Conservation (phyloP, 345 rosid genomes). For the Heritiera fomes region DNA sequence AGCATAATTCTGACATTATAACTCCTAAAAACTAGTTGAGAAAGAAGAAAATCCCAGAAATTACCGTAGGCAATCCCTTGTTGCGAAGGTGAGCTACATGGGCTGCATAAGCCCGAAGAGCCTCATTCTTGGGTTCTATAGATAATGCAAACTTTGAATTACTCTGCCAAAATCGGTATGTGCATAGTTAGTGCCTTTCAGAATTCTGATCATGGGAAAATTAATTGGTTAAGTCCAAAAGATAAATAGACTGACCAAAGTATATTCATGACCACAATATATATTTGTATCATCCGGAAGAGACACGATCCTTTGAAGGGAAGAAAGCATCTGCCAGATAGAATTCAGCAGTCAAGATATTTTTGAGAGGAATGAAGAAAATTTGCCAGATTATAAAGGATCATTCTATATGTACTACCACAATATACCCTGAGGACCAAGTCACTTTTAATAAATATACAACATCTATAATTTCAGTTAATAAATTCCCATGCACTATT, state of each 20-base stretch:
- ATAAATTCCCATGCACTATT: no score
- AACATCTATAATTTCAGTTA: no score
- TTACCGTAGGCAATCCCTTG: constrained; percentile 87
- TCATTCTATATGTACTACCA: neutral
- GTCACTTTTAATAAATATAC: no score
- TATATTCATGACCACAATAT: constrained; percentile 92
- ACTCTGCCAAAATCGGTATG: constrained; percentile 47
- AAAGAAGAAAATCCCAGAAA: constrained; percentile 12
- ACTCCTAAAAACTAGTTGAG: neutral
- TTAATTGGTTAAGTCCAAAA: neutral
- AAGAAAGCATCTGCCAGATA: constrained; percentile 75
- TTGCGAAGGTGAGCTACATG: constrained; percentile 72
- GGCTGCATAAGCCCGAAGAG: constrained; percentile 78
- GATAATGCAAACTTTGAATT: constrained; percentile 91
- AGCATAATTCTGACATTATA: neutral
- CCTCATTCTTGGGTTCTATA: constrained; percentile 86
- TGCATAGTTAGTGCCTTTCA: constrained; percentile 18
- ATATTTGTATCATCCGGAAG: constrained; percentile 85
- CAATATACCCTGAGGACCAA: neutral
- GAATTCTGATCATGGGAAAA: constrained; percentile 17
- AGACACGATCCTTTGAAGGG: constrained; percentile 67
- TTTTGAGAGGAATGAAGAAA: neutral
- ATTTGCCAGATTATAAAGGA: neutral
- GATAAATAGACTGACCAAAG: constrained; percentile 61
- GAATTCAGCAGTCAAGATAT: constrained; percentile 7